Base-by-base conservation (phyloP, 495 filamentous ascomycete species). In the Aspergillus egyptiacus region DNA sequence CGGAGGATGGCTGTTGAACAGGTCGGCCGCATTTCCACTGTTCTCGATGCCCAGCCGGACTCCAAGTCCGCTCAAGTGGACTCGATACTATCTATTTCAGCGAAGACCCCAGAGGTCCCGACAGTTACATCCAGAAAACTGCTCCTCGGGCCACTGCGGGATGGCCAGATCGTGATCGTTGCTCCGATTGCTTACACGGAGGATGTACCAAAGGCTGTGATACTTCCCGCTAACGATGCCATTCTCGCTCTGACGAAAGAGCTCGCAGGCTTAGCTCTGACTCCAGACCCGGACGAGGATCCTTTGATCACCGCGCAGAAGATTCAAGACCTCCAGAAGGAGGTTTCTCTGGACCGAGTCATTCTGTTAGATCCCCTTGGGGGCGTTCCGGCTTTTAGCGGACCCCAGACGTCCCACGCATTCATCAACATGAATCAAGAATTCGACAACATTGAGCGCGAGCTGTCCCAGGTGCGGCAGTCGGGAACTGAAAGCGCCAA, bases 381-480 rank as follows among this genome's bases (percentile, higher is more conserved):
- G 5, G 93, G 94, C 6, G 90, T 93, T 41, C 94, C 93, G 1
- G 76, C 85, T 0, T 75, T 70, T 42, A 77, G 78, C 32, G 77
- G 82, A 13, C 78, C 77, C 0, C 78, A 85, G 32, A 77, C 78
- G 7, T 82, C 86, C 11, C 87, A 96, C 59, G 79, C 96, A 3
- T 99, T 96, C 63, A 78, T 99, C 63, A 99, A 99, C 56, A 76
- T 99, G 57, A 86, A 95, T 60, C 89, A 97, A 59, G 90, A 99
- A 54, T 95, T 83, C 59, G 65, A 74, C 2, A 72, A 75, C 24
- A 84, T 95, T 25, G 66, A 73, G 41, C 59, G 74, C 1, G 78
- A 89, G 48, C 71, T 98, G 8, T 53, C 58, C 11, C 49, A 53
- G 34, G 48, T 55, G 19, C 61, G 46, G 42, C 44, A 55, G 8